A percentile compares a stretch with the other conserved stretches of the same genome.
Conservation (phyloP, 495 filamentous ascomycete species). For the Talaromyces wortmannii region DNA sequence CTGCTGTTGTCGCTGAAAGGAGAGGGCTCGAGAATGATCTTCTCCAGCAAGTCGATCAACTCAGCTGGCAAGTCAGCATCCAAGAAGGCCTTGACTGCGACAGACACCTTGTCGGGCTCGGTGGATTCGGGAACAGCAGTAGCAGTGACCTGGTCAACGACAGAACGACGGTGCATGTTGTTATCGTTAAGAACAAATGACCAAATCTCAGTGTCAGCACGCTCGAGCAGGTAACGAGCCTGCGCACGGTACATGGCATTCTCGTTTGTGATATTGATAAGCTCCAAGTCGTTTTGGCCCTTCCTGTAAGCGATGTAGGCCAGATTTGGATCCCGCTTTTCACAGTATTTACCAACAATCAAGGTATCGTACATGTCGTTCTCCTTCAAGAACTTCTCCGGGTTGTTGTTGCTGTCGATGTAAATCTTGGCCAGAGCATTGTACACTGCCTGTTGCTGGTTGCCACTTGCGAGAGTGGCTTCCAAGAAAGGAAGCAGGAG, state of each 20-base stretch:
- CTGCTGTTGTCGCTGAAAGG: slow-evolving; percentile 95
- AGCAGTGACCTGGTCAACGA: slow-evolving; percentile 94
- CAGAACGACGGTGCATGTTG: slow-evolving; percentile 85
- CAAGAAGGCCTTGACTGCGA: slow-evolving; percentile 91
- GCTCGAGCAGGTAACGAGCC: slow-evolving; percentile 88
- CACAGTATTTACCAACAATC: slow-evolving; percentile 94
- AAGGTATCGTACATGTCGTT: slow-evolving; percentile 96
- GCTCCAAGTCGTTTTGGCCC: slow-evolving; percentile 93
- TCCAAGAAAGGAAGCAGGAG: slow-evolving; percentile 94
- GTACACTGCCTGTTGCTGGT: slow-evolving; percentile 96
- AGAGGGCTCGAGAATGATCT: slow-evolving; percentile 97
- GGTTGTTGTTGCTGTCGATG: slow-evolving; percentile 98
- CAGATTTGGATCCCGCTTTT: slow-evolving; percentile 96
- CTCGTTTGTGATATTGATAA: slow-evolving; percentile 97
- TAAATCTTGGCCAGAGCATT: slow-evolving; percentile 99
- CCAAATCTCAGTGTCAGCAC: slow-evolving; percentile 89
- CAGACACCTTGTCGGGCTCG: slow-evolving; percentile 91
- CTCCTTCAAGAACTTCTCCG: slow-evolving; percentile 97
- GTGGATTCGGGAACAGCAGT: slow-evolving; percentile 93
- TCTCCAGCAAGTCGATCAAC: slow-evolving; percentile 95
- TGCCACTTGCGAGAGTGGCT: slow-evolving; percentile 79
- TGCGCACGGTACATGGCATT: slow-evolving; percentile 99
- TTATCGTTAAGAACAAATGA: slow-evolving; percentile 88
- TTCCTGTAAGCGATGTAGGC: slow-evolving; percentile 95
- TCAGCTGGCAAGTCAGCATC: slow-evolving; percentile 84